Base-by-base conservation (phyloP, 495 filamentous ascomycete genomes). In the Saxophila tyrrhenica region DNA sequence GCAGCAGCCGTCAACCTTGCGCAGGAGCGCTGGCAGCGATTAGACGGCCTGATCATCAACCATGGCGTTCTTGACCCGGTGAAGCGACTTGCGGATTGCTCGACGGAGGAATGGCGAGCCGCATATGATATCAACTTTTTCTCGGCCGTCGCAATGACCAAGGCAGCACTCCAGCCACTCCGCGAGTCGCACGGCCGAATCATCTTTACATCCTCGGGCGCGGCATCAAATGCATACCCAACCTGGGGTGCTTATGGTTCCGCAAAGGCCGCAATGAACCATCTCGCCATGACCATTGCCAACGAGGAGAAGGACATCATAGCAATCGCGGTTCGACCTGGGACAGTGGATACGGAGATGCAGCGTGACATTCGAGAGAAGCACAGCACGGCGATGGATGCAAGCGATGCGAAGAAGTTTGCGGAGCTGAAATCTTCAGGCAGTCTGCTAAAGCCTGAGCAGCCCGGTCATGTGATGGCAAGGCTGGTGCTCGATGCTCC, bases 321-420 rank as follows among this genome's bases (percentile, higher is more conserved):
- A 2, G 77, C 76, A 8, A 65, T 98, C 2, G 69, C 79, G 0
- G 72, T 98, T 44, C 78, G 85, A 41, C 92, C 92, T 0, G 92
- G 92, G 5, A 83, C 88, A 54, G 81, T 92, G 23, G 86, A 96
- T 64, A 98, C 92, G 1, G 86, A 88, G 39, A 98, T 98, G 92
- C 92, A 96, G 67, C 77, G 78, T 45, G 79, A 84, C 45, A 74
- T 98, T 32, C 74, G 92, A 52, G 83, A 90, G 39, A 73, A 79
- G 49, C 86, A 91, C 61, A 65, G 69, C 25, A 66, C 66, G 0
- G 73, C 68, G 19, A 84, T 97, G 84, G 73, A 82, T 45, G 69
- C 72, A 21, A 74, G 81, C 49, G 76, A 83, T 56, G 78, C 79
- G 54, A 70, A 76, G n/a, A 84, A 78, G 62, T 96, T 95, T 64